Evolutionary conservation across 2,329 filamentous ascomycete genomes (phyloP).

Genomic region (Beauveria rudraprayagi): DNA sequence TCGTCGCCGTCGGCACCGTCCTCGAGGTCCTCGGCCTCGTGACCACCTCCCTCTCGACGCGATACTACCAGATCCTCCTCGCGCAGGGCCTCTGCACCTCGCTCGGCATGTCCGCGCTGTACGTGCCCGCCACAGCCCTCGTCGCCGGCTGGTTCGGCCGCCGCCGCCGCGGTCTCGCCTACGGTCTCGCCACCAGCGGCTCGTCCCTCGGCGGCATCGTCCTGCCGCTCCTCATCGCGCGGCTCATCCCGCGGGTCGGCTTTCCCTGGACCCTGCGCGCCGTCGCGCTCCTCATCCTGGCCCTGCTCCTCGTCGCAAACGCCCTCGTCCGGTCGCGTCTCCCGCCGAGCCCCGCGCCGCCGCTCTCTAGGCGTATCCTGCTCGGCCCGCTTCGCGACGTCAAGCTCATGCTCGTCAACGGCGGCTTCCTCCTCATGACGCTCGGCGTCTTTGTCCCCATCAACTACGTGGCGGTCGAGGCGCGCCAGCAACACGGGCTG

Average conservation of each 20-base stretch:
- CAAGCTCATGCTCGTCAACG: conserved; percentile 23
- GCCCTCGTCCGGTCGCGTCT: conserved; percentile 18
- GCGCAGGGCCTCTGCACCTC: conserved; percentile 10
- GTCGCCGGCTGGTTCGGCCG: conserved; percentile 17
- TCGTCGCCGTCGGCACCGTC: conserved; percentile 11
- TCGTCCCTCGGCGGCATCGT: conserved; percentile 25
- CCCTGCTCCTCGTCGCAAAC: conserved; percentile 23
- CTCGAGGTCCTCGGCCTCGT: conserved; percentile 9
- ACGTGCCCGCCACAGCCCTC: conserved; percentile 11
- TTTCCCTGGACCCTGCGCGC: conserved; percentile 26
- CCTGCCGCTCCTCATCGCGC: conserved; percentile 26
- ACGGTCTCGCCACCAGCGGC: conserved; percentile 21
- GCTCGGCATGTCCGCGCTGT: conserved; percentile 12
- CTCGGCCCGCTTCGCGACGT: conserved; percentile 23
- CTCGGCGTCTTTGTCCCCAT: conserved; percentile 30
- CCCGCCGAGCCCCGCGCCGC: conserved; percentile 10
- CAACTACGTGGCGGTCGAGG: conserved; percentile 28
- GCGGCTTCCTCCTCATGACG: conserved; percentile 27
- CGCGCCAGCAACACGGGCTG: conserved; percentile 19
- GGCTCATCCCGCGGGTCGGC: conserved; percentile 22
- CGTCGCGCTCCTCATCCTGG: conserved; percentile 25
- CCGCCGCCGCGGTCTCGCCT: conserved; percentile 18
- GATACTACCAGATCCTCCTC: conserved; percentile 12
- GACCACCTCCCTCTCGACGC: conserved; percentile 1
- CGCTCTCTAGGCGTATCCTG: conserved; percentile 13